Conservation (phyloP, 345 rosid genomes). For the Isatis tinctoria region DNA sequence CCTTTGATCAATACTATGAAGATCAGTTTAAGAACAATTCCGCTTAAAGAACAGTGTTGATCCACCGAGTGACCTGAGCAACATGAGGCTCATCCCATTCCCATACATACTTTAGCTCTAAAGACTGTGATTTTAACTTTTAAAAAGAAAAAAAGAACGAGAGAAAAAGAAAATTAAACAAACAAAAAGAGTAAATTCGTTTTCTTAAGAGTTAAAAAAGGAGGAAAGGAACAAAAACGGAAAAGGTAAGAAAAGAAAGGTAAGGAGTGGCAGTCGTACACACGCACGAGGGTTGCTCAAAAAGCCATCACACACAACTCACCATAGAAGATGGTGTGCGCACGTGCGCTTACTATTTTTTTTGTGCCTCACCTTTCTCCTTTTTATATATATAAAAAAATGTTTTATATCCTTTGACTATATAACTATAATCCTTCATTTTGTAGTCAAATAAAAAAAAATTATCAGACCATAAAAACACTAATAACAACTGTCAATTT, state of each 20-base stretch:
- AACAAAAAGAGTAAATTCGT: background rate
- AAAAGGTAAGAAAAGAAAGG: slow-evolving; percentile 9
- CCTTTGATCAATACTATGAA: too few species aligned
- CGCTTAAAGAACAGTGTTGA: background rate
- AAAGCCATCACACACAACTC: slow-evolving; percentile 30
- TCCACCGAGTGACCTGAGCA: background rate
- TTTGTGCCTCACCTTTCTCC: background rate
- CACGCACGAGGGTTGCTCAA: slow-evolving; percentile 48
- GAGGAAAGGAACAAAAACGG: background rate
- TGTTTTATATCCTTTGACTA: too few species aligned
- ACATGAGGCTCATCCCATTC: background rate
- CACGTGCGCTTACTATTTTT: slow-evolving; percentile 44
- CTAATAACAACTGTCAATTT: background rate
- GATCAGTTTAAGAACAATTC: background rate
- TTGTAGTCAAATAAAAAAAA: background rate
- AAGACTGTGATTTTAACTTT: background rate
- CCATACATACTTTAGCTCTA: too few species aligned
- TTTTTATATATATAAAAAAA: background rate
- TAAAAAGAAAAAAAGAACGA: background rate
- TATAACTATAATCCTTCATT: too few species aligned
- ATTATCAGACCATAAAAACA: background rate
- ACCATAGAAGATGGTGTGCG: slow-evolving; percentile 35
- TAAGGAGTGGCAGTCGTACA: slow-evolving; percentile 6
- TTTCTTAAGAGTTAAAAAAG: background rate
- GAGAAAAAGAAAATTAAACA: background rate